These are phyloP conservation scores for Fusarium illudens DNA, from an alignment of 2,329 filamentous ascomycete genomes.

Conservation along the genomic window DNA sequence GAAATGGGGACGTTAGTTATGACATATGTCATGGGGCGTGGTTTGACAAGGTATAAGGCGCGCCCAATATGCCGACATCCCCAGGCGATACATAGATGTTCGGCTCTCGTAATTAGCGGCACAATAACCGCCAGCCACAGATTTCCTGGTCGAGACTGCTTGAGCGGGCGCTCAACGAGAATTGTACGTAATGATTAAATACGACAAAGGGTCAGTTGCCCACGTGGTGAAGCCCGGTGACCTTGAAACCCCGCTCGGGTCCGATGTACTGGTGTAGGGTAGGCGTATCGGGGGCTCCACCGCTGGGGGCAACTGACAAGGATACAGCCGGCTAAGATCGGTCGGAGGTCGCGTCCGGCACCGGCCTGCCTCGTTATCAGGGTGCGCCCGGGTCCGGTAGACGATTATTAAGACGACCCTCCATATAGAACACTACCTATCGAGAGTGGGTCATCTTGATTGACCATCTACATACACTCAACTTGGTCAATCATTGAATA, in stretches of 20 bases:
- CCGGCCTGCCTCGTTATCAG: conserved; percentile 35
- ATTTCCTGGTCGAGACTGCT: neutral
- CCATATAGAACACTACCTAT: neutral
- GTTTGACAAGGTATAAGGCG: conserved; percentile 32
- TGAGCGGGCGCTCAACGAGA: neutral
- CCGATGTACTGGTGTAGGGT: conserved; percentile 32
- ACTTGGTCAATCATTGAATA: neutral
- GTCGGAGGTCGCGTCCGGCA: conserved; percentile 36
- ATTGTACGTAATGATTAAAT: conserved; percentile 26
- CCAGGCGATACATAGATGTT: neutral
- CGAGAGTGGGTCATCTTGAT: neutral
- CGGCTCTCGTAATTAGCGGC: neutral
- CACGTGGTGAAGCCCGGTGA: conserved; percentile 12
- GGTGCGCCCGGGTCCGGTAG: conserved; percentile 22
- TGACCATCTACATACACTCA: neutral
- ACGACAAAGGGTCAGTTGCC: conserved; percentile 1
- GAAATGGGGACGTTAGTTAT: neutral
- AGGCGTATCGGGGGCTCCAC: conserved; percentile 3
- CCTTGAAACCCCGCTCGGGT: conserved; percentile 21
- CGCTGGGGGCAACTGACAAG: conserved; percentile 13
- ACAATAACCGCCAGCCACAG: conserved; percentile 6
- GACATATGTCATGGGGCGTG: conserved; percentile 22
- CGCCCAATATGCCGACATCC: neutral
- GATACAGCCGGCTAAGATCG: conserved; percentile 41
- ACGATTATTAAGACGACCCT: conserved; percentile 26